Conservation (phyloP, 2,329 filamentous ascomycete genomes). For the Pyricularia pennisetigena region DNA sequence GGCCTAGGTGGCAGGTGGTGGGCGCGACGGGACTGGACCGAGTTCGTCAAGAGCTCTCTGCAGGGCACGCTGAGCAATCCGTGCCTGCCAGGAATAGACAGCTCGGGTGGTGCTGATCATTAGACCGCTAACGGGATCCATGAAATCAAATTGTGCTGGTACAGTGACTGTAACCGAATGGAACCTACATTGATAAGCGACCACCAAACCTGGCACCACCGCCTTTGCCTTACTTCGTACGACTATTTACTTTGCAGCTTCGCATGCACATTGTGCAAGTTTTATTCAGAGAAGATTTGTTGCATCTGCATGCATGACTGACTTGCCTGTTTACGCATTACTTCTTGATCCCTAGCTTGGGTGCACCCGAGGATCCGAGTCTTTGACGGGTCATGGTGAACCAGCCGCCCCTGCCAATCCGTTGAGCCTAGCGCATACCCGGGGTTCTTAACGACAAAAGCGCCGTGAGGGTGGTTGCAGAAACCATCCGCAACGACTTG, state of each 20-base stretch:
- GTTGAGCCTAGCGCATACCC: background rate
- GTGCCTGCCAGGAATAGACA: background rate
- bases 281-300: background rate
- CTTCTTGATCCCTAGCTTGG: background rate
- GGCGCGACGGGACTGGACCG: background rate
- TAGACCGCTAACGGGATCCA: background rate
- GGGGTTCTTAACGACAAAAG: background rate
- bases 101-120: background rate
- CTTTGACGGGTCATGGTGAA: background rate
- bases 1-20: background rate
- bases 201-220: background rate
- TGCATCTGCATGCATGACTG: background rate
- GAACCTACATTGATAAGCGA: background rate
- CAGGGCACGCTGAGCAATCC: background rate
- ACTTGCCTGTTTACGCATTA: background rate
- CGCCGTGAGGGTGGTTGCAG: background rate
- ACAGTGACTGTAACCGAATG: background rate
- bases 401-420: background rate
- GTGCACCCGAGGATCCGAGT: background rate
- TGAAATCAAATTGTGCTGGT: background rate
- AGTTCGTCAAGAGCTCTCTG: background rate
- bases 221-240: background rate
- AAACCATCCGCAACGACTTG: background rate
- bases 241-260: background rate
- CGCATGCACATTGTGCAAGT: background rate